Base-by-base conservation (phyloP, 1,284 basidiomycete species). In the Melampsora americana region DNA sequence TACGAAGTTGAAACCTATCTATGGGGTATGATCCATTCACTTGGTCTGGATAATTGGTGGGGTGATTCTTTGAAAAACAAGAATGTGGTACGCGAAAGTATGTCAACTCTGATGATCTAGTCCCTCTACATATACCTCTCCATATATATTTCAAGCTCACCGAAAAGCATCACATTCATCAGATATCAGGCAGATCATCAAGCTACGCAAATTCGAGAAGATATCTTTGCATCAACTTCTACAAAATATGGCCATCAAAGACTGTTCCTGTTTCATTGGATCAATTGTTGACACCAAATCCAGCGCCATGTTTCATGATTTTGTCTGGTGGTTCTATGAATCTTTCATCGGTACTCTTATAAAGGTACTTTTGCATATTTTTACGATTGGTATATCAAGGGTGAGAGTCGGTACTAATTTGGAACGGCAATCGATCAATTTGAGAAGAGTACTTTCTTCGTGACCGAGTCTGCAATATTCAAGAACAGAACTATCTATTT, bases 281-380 rank as follows among this genome's bases (percentile, higher is more conserved):
- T 85, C 85, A 3, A 46, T 65, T 12, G 62, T 79, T 2, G 80
- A 81, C 14, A 78, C 77, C 20, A 81, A 73, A 71, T 39, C 65
- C 78, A 2, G 48, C 60, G 87, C 91, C 80, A 83, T 98, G 14
- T 82, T 93, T 0, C 88, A 91, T 80, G 92, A 95, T 74, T 91
- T 95, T 79, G 78, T 98, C 7, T 91, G 89, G 81, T 99, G 95
- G 95, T 89, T 95, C 78, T 93, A 97, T 78, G 92, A 95, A 80
- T 89, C 88, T 0, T 91, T 95, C 80, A 81, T 99, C 6, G 84
- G 92, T 2, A 89, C 90, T 0, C 84, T 99, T 3, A 83, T 99
- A 16, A 89, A 88, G 84, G 94, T 92, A 78, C 78, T 85, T 66
- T 18, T 7, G n/a, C n/a, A n/a, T n/a, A n/a, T n/a, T n/a, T n/a